phyloP scores from a whole-genome alignment of 345 rosid genomes.

The Triadica sebifera region DNA sequence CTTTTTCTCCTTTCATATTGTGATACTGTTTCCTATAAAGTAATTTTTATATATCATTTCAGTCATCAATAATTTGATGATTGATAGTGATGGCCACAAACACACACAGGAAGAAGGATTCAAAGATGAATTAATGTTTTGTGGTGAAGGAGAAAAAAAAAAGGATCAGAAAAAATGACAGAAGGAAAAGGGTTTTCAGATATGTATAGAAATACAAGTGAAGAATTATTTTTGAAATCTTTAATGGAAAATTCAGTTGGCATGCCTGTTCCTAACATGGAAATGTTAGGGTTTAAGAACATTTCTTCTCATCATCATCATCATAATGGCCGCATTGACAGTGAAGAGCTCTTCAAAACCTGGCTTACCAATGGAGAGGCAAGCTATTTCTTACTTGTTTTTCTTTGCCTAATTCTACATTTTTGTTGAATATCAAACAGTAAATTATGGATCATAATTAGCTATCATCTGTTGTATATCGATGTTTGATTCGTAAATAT shows the following conservation, averaged over 20 bases:
- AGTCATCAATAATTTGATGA: too few species aligned
- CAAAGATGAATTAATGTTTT: too few species aligned
- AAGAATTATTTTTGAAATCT: slow-evolving; percentile 60
- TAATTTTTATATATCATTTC: too few species aligned
- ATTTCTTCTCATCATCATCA: slow-evolving; percentile 28
- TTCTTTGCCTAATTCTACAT: neutral
- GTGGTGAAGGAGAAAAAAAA: slow-evolving; percentile 7
- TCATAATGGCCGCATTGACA: slow-evolving; percentile 51
- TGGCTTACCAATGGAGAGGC: slow-evolving; percentile 83
- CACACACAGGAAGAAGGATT: too few species aligned
- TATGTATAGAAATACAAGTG: slow-evolving; percentile 55
- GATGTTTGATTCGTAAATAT: too few species aligned
- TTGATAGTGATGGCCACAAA: too few species aligned
- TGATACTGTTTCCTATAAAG: too few species aligned
- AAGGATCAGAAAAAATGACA: slow-evolving; percentile 24
- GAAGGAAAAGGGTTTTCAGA: slow-evolving; percentile 54
- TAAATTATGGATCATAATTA: too few species aligned
- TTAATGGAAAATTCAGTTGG: slow-evolving; percentile 60
- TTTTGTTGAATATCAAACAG: too few species aligned
- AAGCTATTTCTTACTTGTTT: slow-evolving; percentile 20
- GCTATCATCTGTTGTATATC: too few species aligned
- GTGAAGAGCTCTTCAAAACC: slow-evolving; percentile 74
- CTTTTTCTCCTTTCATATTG: too few species aligned
- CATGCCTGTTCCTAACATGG: slow-evolving; percentile 53
- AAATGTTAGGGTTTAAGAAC: slow-evolving; percentile 57